Base-by-base conservation (phyloP, 495 filamentous ascomycete genomes). In the Alectoria sarmentosa region DNA sequence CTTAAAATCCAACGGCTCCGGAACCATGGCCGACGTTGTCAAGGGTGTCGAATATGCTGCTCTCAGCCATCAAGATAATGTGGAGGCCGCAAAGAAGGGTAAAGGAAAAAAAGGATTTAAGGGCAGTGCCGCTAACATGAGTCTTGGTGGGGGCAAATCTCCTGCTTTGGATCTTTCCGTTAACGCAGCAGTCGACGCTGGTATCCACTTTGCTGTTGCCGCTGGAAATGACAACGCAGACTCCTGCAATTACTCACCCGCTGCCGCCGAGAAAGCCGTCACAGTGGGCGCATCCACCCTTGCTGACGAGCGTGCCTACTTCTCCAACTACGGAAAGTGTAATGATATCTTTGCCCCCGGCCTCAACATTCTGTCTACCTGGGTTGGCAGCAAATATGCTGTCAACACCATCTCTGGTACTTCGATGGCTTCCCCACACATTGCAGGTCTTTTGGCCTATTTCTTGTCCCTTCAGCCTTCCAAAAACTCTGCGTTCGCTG, bases 251-350 rank as follows among this genome's bases (percentile, higher is more conserved):
- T 99, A 98, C 84, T 99, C 95, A n/a, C 95, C 95, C 37, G 95
- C 95, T 68, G 88, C 92, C 60, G 90, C 95, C 67, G 84, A 86
- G 70, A 91, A 92, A 74, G 92, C 95, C 62, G 87, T 99, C 71
- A 99, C 95, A 58, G 95, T 99, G 65, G 95, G 92, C 74, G 95
- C 95, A 66, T 96, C 91, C 26, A 96, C 90, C 65, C 83, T 99
- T 39, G 83, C 83, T 69, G 95, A 99, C 76, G 90, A 92, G 83
- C 93, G 95, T 77, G 95, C 95, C 67, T 99, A 98, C 85, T 99
- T 99, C 88, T 98, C 95, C 85, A 99, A 99, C 88, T 98, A 87
- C 78, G 95, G 95, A 75, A 93, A 92, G 84, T 99, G 95, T 84
- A 96, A 93, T 74, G 92, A 98, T 76, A 97, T 99, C 82, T 99